Base-by-base conservation (phyloP, 805 yeast genomes). In the Candida maris region DNA sequence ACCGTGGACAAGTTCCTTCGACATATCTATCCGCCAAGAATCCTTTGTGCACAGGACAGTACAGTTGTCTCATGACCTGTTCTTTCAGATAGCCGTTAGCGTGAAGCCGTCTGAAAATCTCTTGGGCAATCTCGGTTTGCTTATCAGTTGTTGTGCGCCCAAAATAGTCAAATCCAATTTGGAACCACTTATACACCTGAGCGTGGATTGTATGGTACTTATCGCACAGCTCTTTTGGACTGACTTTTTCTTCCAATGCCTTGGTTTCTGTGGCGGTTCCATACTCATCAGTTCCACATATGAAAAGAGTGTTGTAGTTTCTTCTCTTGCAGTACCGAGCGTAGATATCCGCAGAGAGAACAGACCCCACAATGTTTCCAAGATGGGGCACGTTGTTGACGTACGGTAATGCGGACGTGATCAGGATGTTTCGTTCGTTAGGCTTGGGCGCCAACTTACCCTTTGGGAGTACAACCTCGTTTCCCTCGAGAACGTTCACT, bases 261-360 rank as follows among this genome's bases (percentile, higher is more conserved):
- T 91, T 93, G 19, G 98, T 93, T 64, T 93, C 99, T 12, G 98
- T 93, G 31, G 99, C 99, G 39, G 99, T 93, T 60, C 99, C 99
- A 60, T 93, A 93, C 67, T 93, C 99, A 61, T 93, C 99, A 25
- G 98, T 93, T 67, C 99, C 99, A 65, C 98, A 88, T 39, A 93
- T 66, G 56, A 69, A 93, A 46, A 93, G 67, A 15, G 95, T 71
- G 61, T 89, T 93, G 67, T 82, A 81, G 62, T 87, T 85, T 70
- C 96, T 79, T 52, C 82, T 80, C 63, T 88, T 89, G 59, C 85
- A 77, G 63, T 85, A 93, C 57, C 97, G 79, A 38, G 97, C 74
- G 64, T 76, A 93, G 45, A 91, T 85, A 67, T 93, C 99, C 22
- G 98, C 98, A 41, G 88, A 77, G 46, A 93, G 73, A 25, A 91